phyloP scores from a whole-genome alignment of 768 basidiomycete species.

The Pleurotus tuber-regium region DNA sequence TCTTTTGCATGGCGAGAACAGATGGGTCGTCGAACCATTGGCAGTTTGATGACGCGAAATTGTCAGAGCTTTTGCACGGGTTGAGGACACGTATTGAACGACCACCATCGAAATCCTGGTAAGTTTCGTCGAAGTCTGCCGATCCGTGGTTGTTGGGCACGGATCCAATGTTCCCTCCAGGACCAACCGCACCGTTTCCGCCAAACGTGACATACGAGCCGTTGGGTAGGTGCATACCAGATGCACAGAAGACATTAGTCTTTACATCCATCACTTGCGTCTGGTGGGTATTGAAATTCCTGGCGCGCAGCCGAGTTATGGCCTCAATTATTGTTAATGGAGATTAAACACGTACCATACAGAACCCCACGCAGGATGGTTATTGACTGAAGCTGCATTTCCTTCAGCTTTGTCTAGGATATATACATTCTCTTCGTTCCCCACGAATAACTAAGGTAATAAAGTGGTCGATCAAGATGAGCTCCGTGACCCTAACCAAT shows the following conservation, averaged over 20 bases:
- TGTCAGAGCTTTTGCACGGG: slow-evolving; percentile 56
- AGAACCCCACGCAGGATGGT: slow-evolving; percentile 73
- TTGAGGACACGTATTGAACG: slow-evolving; percentile 79
- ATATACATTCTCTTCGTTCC: slow-evolving; percentile 78
- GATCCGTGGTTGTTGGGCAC: slow-evolving; percentile 42
- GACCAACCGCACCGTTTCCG: slow-evolving; percentile 73
- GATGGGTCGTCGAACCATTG: slow-evolving; percentile 72
- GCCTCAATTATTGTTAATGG: neutral
- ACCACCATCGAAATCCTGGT: slow-evolving; percentile 79
- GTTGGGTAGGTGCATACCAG: slow-evolving; percentile 80
- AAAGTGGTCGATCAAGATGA: neutral
- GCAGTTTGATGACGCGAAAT: slow-evolving; percentile 50
- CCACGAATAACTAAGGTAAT: slow-evolving; percentile 67
- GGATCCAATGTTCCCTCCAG: slow-evolving; percentile 57
- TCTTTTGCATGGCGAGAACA: slow-evolving; percentile 60
- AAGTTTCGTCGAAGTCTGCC: slow-evolving; percentile 60
- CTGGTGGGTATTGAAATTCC: slow-evolving; percentile 61
- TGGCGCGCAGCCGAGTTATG: slow-evolving; percentile 19
- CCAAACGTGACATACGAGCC: slow-evolving; percentile 75
- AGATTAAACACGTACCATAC: slow-evolving; percentile 46
- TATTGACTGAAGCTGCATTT: slow-evolving; percentile 61
- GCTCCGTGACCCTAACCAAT: slow-evolving; percentile 12
- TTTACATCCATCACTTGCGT: slow-evolving; percentile 66
- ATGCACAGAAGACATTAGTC: slow-evolving; percentile 80
- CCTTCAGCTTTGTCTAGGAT: slow-evolving; percentile 90